These are phyloP conservation scores for Coemansia sp. DNA, from an alignment of 192 early-diverging fungal genomes.

Conservation along the genomic window DNA sequence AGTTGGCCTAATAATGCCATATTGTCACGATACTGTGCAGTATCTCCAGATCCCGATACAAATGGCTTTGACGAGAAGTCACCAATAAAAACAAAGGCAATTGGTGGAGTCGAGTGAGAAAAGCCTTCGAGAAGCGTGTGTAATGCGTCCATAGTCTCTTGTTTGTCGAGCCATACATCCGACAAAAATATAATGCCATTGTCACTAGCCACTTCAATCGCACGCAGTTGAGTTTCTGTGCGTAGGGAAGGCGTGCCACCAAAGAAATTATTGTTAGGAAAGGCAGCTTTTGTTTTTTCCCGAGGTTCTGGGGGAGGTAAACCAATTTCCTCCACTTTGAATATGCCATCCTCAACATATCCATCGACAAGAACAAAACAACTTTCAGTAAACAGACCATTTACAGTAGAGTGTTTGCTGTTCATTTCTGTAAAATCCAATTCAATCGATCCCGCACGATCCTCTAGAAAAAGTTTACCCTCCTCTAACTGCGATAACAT, in stretches of 20 bases:
- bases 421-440: conserved; percentile 61
- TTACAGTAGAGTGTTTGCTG: conserved; percentile 45
- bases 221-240: conserved; percentile 48
- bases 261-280: conserved; percentile 48
- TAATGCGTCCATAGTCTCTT: conserved; percentile 72
- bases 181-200: conserved; percentile 78
- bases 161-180: conserved; percentile 85
- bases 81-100: conserved; percentile 85
- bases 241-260: conserved; percentile 41
- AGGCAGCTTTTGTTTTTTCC: conserved; percentile 32
- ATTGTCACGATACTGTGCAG: conserved; percentile 59
- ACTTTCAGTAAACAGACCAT: conserved; percentile 81
- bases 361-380: conserved; percentile 88
- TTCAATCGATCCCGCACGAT: conserved; percentile 74
- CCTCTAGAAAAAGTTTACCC: conserved; percentile 82
- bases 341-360: conserved; percentile 67
- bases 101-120: conserved; percentile 61
- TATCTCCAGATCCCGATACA: conserved; percentile 61
- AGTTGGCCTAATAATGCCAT: conserved; percentile 46
- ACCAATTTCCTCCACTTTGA: conserved; percentile 69
- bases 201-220: conserved; percentile 57
- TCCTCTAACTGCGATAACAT: conserved; percentile 83
- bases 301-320: conserved; percentile 73
- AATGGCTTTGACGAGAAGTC: conserved; percentile 81
- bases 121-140: conserved; percentile 74